phyloP scores from a whole-genome alignment of 2,329 filamentous ascomycete genomes.

The Raffaelea arxii region DNA sequence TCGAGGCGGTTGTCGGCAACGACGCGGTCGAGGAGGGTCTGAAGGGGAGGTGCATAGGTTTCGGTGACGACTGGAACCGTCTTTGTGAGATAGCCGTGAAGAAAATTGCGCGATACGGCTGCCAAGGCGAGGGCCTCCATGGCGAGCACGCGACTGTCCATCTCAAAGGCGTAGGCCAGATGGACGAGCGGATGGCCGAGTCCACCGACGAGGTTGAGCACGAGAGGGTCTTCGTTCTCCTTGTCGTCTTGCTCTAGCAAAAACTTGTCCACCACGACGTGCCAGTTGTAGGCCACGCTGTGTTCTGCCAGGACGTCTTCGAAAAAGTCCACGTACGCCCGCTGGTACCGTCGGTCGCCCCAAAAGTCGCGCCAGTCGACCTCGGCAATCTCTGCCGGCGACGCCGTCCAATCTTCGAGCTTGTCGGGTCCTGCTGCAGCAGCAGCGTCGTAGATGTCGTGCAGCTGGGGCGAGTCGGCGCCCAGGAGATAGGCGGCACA shows the following conservation, averaged over 20 bases:
- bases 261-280: slow-evolving; percentile 63
- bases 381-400: slow-evolving; percentile 72
- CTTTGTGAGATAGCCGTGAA: slow-evolving; percentile 57
- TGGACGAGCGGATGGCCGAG: slow-evolving; percentile 90
- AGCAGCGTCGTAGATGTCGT: slow-evolving; percentile 72
- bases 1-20: slow-evolving; percentile 61
- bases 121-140: slow-evolving; percentile 78
- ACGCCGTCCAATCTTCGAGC: slow-evolving; percentile 72
- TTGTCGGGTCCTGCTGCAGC: slow-evolving; percentile 34
- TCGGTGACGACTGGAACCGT: slow-evolving; percentile 41
- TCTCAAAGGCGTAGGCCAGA: slow-evolving; percentile 85
- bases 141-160: slow-evolving; percentile 73
- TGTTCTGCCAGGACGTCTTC: slow-evolving; percentile 74
- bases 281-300: slow-evolving; percentile 73
- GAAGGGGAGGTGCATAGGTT: slow-evolving; percentile 43
- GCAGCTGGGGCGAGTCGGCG: slow-evolving; percentile 61
- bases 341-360: slow-evolving; percentile 71
- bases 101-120: slow-evolving; percentile 45
- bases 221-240: slow-evolving; percentile 64
- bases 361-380: slow-evolving; percentile 83
- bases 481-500: slow-evolving; percentile 80
- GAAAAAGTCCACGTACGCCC: slow-evolving; percentile 89
- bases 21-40: slow-evolving; percentile 64
- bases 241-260: too few relatives aligned
- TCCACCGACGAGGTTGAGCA: slow-evolving; percentile 70